Conservation (phyloP, 805 yeast species). For the Torulaspora maleeae region DNA sequence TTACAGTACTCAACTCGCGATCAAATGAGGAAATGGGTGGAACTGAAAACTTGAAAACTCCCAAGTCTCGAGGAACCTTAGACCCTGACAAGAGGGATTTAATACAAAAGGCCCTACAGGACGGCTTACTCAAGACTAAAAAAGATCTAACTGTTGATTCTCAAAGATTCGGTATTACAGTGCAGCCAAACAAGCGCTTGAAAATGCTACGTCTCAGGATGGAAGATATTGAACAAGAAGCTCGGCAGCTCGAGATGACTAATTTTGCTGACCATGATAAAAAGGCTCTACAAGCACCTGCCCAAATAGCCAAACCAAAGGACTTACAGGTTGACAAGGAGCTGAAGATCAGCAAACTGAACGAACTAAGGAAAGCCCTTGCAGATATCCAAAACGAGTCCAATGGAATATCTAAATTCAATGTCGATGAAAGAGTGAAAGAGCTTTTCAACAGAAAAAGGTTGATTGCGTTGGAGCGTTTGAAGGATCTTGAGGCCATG, state of each 20-base stretch:
- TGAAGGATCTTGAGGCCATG: conserved; percentile 61
- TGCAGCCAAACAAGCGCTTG: conserved; percentile 72
- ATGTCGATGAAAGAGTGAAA: conserved; percentile 46
- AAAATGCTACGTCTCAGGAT: conserved; percentile 73
- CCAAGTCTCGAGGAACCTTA: conserved; percentile 14
- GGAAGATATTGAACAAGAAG: conserved; percentile 81
- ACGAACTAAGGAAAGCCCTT: conserved; percentile 51
- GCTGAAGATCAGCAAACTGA: conserved; percentile 54
- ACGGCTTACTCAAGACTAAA: conserved; percentile 36
- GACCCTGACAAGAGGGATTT: conserved; percentile 30
- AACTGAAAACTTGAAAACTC: neutral
- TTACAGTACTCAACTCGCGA: conserved; percentile 55
- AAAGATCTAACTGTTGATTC: conserved; percentile 40
- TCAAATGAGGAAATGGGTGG: conserved; percentile 15
- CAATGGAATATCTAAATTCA: conserved; percentile 67
- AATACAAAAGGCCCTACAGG: conserved; percentile 33
- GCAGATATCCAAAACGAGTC: conserved; percentile 66
- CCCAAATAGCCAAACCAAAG: conserved; percentile 13
- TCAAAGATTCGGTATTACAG: conserved; percentile 39
- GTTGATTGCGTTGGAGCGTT: conserved; percentile 62
- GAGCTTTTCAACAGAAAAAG: conserved; percentile 58
- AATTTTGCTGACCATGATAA: conserved; percentile 57
- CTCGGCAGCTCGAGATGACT: conserved; percentile 78
- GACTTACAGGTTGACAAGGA: conserved; percentile 41
- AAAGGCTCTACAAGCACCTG: conserved; percentile 15